Conservation (phyloP, 257 asterid species). For the Lycium ferocissimum region DNA sequence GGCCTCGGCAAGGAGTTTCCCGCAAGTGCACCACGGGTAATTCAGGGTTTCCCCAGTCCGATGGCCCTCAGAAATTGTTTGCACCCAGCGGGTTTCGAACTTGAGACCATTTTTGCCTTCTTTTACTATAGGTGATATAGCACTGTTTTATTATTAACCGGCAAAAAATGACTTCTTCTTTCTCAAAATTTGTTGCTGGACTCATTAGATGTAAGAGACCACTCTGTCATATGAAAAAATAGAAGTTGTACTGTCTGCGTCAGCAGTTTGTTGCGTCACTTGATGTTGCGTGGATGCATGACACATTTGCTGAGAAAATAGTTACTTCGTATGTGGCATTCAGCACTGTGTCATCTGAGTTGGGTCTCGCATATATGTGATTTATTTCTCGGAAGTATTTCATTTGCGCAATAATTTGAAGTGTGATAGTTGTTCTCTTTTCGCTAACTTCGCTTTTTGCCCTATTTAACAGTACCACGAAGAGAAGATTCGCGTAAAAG, state of each 20-base stretch:
- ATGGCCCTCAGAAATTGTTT: too few relatives aligned
- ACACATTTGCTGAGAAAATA: background rate
- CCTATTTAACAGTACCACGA: constrained; percentile 73
- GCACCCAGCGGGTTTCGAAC: too few relatives aligned
- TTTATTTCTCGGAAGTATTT: constrained; percentile 4
- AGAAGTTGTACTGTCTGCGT: background rate
- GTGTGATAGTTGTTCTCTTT: constrained; percentile 23
- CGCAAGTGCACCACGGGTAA: too few relatives aligned
- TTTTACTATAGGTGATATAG: background rate
- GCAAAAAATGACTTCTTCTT: background rate
- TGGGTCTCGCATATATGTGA: constrained; percentile 12
- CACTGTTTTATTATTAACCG: background rate
- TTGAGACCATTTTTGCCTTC: background rate
- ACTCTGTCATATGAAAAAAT: constrained; percentile 18
- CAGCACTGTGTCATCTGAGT: constrained; percentile 2
- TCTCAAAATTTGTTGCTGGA: background rate
- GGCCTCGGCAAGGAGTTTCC: too few relatives aligned
- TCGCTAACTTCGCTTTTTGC: constrained; percentile 32
- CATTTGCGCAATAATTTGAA: constrained; percentile 13
- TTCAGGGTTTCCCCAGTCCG: too few relatives aligned
- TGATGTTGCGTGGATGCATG: background rate
- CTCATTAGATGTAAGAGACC: constrained; percentile 12
- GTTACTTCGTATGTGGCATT: constrained; percentile 2
- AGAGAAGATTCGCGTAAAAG: constrained; percentile 76
- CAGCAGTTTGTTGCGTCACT: background rate